A percentile compares a stretch with the other conserved stretches of the same genome.
phyloP scores from a whole-genome alignment of 768 basidiomycete genomes.

The Termitomyces sp. region DNA sequence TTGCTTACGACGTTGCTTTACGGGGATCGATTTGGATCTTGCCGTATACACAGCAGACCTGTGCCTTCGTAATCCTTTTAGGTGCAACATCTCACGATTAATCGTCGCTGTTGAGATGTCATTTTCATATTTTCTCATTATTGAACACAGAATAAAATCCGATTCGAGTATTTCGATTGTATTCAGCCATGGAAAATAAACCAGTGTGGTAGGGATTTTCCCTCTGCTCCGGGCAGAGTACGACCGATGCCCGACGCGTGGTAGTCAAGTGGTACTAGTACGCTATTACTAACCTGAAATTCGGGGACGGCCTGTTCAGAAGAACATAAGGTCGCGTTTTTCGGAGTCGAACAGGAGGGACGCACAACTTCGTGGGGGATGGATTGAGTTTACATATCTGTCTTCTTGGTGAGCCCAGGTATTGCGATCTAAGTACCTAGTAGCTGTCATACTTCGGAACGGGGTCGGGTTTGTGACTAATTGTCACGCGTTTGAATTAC shows the following conservation, averaged over 20 bases:
- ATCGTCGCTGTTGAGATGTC: too few relatives aligned
- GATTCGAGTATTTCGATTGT: neutral
- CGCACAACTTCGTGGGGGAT: too few relatives aligned
- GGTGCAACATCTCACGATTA: neutral
- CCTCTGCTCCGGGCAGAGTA: neutral
- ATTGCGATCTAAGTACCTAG: too few relatives aligned
- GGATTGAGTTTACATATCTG: too few relatives aligned
- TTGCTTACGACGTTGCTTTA: neutral
- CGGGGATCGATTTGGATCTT: neutral
- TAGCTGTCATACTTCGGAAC: neutral
- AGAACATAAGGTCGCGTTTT: too few relatives aligned
- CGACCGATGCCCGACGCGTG: neutral
- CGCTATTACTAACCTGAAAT: too few relatives aligned
- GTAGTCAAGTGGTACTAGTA: neutral
- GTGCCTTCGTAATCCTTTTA: neutral
- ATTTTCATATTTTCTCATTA: too few relatives aligned
- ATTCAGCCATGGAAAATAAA: neutral
- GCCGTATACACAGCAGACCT: neutral
- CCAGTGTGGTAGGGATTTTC: neutral
- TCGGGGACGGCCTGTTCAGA: too few relatives aligned
- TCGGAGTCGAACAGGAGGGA: too few relatives aligned
- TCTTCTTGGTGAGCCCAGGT: too few relatives aligned
- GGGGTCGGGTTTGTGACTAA: slow-evolving; percentile 11
- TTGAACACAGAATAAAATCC: neutral
- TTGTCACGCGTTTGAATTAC: slow-evolving; percentile 12